phyloP scores from a whole-genome alignment of 139 green algal genomes.

The Chlamydomonas incerta region DNA sequence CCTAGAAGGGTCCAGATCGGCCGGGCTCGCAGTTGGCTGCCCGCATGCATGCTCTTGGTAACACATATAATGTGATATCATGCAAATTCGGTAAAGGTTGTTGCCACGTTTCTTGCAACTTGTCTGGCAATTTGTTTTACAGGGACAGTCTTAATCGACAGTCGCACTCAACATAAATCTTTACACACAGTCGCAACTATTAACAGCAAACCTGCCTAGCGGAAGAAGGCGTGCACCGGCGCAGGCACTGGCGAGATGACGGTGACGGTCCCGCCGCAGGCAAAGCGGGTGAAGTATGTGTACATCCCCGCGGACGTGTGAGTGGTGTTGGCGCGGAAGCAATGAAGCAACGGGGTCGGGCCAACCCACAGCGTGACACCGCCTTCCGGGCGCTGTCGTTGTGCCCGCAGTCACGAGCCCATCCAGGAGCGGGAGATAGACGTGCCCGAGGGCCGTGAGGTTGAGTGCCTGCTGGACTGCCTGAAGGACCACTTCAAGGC shows the following conservation, averaged over 20 bases:
- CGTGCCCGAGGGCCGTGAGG: constrained; percentile 56
- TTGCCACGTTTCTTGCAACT: too few species aligned
- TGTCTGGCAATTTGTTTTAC: too few species aligned
- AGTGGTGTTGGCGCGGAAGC: not conserved
- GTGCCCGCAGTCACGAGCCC: constrained; percentile 60
- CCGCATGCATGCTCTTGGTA: too few species aligned
- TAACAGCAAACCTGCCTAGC: too few species aligned
- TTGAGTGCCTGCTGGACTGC: constrained; percentile 76
- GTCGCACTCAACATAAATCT: too few species aligned
- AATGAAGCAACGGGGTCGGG: not conserved
- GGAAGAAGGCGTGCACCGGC: too few species aligned
- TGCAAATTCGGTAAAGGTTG: too few species aligned
- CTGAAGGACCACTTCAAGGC: constrained; percentile 69
- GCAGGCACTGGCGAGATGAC: not conserved
- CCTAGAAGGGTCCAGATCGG: too few species aligned
- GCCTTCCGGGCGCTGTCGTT: not conserved
- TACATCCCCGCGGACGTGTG: constrained; percentile 76
- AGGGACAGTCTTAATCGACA: too few species aligned
- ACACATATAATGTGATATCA: too few species aligned
- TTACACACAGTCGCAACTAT: too few species aligned
- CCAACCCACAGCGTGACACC: not conserved
- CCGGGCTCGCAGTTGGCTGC: too few species aligned
- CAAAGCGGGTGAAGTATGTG: constrained; percentile 56
- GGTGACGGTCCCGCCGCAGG: constrained; percentile 13
- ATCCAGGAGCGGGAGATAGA: constrained; percentile 64